Evolutionary conservation across 768 basidiomycete genomes (phyloP), one percentile per base, ranked within the genome.

Genomic region (Leccinum disarticulatum): DNA sequence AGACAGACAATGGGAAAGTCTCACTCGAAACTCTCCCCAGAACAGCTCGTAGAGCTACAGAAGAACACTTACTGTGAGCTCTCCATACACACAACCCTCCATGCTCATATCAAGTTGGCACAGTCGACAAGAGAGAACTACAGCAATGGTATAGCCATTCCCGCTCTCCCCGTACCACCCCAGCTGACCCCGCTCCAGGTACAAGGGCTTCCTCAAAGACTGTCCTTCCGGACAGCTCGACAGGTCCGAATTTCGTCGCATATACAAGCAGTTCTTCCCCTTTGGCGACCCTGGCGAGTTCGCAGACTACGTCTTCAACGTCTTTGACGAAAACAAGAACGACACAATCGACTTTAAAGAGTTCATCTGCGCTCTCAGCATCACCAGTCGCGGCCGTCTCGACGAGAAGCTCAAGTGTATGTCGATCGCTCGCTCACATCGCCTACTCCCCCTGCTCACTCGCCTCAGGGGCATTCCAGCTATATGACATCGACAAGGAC

Each of bases 261-360:
- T 99, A 81, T 99, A 98, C 84, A 94, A 95, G 73, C 97, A 98
- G 75, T 99, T 99, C 89, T 99, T 99, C 82, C 97, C 97, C 27
- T 99, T 99, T 70, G 97, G 97, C 62, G 96, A 99, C 75, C 96
- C 97, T 8, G 86, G 80, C 60, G 91, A 96, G 73, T 99, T 99
- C 70, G 95, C 97, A 41, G 92, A 98, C 76, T 95, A 96, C 68
- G 96, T 99, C 69, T 99, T 99, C 83, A 95, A 97, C 70, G 95
- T 98, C 59, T 95, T 95, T 73, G 93, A 96, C 73, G 87, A 88
- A 70, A 93, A 96, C 80, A 88, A 90, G 82, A 95, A 92, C 76
- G 93, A 93, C 57, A 93, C 91, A 28, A 99, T 99, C 77, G 97
- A 99, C 79, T 99, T 99, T 77, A 96, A 95, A 69, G 96, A 98